A percentile compares a stretch with the other conserved stretches of the same genome.
phyloP scores from a whole-genome alignment of 106 monocot genomes.

The Dactylorhiza incarnata region DNA sequence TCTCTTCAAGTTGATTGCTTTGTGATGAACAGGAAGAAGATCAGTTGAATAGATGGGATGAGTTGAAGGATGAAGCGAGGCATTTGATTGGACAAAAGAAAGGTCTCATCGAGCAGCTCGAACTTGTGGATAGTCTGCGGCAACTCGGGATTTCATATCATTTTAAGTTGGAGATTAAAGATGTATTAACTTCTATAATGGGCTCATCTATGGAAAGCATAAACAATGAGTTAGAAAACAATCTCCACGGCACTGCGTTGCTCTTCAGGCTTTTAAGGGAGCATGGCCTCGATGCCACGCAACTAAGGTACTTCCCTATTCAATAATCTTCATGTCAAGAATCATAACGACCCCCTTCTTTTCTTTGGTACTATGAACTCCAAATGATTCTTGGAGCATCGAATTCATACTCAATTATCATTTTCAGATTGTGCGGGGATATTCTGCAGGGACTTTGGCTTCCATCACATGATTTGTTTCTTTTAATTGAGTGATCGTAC shows the following conservation, averaged over 20 bases:
- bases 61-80: conserved; percentile 14
- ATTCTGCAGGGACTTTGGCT: too few species aligned
- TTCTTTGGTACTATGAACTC: too few species aligned
- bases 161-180: conserved; percentile 19
- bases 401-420: too few species aligned
- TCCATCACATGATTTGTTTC: too few species aligned
- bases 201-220: background rate
- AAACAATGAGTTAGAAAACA: background rate
- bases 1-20: too few species aligned
- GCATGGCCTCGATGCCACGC: background rate
- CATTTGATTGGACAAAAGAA: background rate
- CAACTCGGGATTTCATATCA: conserved; percentile 31
- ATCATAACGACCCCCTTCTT: too few species aligned
- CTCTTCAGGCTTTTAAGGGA: conserved; percentile 19
- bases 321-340: background rate
- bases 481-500: too few species aligned
- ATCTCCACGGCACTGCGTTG: conserved; percentile 9
- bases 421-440: too few species aligned
- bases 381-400: too few species aligned
- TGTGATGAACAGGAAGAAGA: background rate
- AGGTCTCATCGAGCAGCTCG: background rate
- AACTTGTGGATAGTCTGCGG: conserved; percentile 12
- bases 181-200: background rate
- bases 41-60: background rate
- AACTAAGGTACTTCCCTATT: background rate